Percentiles rank a stretch among this genome's conserved stretches.
Conservation (phyloP, 2,329 filamentous ascomycete genomes). For the Xenosphaeropsis pyriputrescens region DNA sequence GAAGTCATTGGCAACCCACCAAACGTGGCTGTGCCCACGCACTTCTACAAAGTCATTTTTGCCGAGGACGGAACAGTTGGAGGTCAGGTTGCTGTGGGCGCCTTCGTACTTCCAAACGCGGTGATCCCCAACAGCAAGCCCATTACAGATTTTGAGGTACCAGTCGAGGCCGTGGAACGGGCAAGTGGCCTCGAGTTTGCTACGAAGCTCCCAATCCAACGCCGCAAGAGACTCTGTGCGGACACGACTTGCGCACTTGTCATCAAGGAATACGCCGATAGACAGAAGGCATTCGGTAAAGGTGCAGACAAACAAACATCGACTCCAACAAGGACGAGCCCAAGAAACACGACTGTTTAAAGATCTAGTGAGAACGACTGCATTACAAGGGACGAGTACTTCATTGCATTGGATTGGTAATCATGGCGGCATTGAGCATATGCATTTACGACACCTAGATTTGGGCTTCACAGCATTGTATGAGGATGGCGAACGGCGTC, state of each 20-base stretch:
- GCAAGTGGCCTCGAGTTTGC: constrained; percentile 90
- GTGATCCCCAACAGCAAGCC: constrained; percentile 77
- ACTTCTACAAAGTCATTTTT: constrained; percentile 99
- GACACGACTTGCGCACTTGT: constrained; percentile 76
- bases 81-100: constrained; percentile 75
- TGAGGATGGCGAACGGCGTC: too few species aligned
- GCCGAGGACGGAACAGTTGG: constrained; percentile 63
- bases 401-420: constrained; percentile 2
- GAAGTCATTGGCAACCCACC: constrained; percentile 92
- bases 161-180: constrained; percentile 80
- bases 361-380: too few species aligned
- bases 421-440: neutral
- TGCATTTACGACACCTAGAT: too few species aligned
- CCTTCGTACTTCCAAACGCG: constrained; percentile 91
- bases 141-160: constrained; percentile 85
- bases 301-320: constrained; percentile 4
- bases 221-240: constrained; percentile 68
- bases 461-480: too few species aligned
- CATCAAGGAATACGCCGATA: constrained; percentile 61
- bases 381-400: neutral
- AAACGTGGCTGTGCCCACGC: constrained; percentile 89
- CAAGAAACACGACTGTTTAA: constrained; percentile 8
- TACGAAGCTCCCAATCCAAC: constrained; percentile 54
- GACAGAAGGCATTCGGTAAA: constrained; percentile 38
- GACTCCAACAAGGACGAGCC: constrained; percentile 14